phyloP scores from a whole-genome alignment of 2,329 filamentous ascomycete species.

The Beauveria pseudobassiana region DNA sequence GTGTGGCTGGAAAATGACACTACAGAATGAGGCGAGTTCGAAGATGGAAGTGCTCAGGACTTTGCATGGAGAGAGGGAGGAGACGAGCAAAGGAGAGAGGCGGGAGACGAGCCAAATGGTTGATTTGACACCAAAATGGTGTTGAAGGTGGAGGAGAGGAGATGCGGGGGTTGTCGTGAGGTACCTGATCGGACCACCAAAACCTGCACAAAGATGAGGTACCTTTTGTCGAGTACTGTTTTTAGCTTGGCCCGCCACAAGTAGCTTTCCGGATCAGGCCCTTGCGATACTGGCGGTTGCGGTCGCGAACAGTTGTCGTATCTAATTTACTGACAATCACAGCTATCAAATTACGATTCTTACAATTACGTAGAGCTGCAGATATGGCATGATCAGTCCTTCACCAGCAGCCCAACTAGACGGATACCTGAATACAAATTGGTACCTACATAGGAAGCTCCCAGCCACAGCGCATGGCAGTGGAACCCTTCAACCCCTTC shows the following conservation, averaged over 20 bases:
- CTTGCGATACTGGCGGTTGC: constrained; percentile 3
- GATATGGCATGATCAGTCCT: too few species aligned
- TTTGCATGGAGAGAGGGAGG: background rate
- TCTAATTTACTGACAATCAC: background rate
- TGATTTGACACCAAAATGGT: background rate
- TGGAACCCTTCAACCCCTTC: background rate
- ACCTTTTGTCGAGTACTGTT: background rate
- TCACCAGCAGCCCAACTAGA: background rate
- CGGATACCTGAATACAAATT: background rate
- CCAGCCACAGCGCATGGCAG: background rate
- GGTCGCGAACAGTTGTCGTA: background rate
- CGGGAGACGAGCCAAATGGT: background rate
- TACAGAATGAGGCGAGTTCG: background rate
- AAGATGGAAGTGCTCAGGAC: background rate
- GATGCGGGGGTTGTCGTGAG: constrained; percentile 3
- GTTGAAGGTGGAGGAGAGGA: constrained; percentile 3
- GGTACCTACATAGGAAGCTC: background rate
- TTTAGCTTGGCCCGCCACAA: background rate
- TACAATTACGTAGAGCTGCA: too few species aligned
- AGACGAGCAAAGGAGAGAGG: background rate
- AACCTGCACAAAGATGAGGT: background rate
- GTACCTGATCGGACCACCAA: background rate
- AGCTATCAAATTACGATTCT: too few species aligned
- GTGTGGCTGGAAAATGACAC: background rate
- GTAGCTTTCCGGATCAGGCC: constrained; percentile 1